Evolutionary conservation across 2,329 filamentous ascomycete genomes (phyloP).

Genomic region (Fusarium sp.): DNA sequence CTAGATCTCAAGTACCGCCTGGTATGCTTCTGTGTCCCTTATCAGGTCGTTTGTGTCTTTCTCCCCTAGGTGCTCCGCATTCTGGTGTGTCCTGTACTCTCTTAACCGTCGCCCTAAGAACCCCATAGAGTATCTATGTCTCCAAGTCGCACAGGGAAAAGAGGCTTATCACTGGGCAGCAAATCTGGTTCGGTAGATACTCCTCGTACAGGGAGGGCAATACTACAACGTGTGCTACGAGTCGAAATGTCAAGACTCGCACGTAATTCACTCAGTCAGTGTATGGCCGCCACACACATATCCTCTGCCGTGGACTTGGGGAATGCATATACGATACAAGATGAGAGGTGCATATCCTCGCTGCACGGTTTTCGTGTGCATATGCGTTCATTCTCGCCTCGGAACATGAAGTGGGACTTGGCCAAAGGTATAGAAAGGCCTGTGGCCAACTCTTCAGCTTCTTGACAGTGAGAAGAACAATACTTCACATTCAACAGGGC

Average conservation of each 20-base stretch:
- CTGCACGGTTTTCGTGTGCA: neutral
- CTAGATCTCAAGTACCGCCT: neutral
- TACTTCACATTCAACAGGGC: slow-evolving; percentile 9
- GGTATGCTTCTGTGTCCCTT: slow-evolving; percentile 5
- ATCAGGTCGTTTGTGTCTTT: slow-evolving; percentile 12
- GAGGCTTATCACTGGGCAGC: slow-evolving; percentile 12
- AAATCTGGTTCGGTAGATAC: slow-evolving; percentile 37
- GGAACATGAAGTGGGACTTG: neutral
- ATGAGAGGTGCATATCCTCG: neutral
- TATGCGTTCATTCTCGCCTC: slow-evolving; percentile 1
- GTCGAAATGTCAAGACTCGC: slow-evolving; percentile 9
- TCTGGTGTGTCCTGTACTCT: slow-evolving; percentile 4
- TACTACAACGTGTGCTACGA: slow-evolving; percentile 12
- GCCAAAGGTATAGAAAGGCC: slow-evolving; percentile 17
- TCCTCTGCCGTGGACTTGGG: slow-evolving; percentile 12
- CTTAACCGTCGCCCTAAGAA: neutral
- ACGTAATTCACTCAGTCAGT: slow-evolving; percentile 8
- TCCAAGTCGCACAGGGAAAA: slow-evolving; percentile 23
- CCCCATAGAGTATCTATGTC: neutral
- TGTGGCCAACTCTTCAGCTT: neutral
- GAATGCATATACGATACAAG: slow-evolving; percentile 34
- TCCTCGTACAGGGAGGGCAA: slow-evolving; percentile 9
- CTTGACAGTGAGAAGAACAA: slow-evolving; percentile 22
- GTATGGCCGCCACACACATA: neutral
- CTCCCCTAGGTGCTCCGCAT: slow-evolving; percentile 1